These are phyloP conservation scores for Cladophialophora chaetospira DNA, from an alignment of 2,329 filamentous ascomycete genomes.

Conservation along the genomic window DNA sequence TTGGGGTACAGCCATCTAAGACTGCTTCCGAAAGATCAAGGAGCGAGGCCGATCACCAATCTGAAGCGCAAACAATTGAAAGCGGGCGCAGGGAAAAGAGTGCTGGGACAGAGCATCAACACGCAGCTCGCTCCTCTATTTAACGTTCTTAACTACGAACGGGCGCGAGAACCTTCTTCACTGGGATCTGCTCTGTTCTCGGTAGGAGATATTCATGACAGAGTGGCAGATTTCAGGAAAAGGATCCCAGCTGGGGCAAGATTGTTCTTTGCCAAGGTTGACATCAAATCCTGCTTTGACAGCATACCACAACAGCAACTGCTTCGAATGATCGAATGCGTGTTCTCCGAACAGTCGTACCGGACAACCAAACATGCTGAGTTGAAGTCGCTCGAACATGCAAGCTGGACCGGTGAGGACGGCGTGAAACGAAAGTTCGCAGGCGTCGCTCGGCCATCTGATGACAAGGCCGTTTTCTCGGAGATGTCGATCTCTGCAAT, in stretches of 20 bases:
- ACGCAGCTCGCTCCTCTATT: conserved; percentile 71
- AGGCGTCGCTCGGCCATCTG: conserved; percentile 28
- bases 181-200: conserved; percentile 83
- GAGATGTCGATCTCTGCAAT: conserved; percentile 27
- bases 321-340: conserved; percentile 62
- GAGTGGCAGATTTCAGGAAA: conserved; percentile 69
- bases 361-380: conserved; percentile 73
- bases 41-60: conserved; percentile 85
- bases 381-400: conserved; percentile 22
- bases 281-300: conserved; percentile 91
- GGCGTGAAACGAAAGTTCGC: conserved; percentile 27
- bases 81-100: conserved; percentile 54
- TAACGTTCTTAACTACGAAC: conserved; percentile 76
- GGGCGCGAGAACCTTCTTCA: conserved; percentile 56
- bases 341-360: conserved; percentile 65
- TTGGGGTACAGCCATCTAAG: conserved; percentile 79
- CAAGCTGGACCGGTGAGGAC: not conserved
- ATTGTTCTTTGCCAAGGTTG: conserved; percentile 88
- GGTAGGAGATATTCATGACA: conserved; percentile 74
- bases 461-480: conserved; percentile 16
- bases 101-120: conserved; percentile 69
- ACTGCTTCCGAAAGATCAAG: conserved; percentile 75
- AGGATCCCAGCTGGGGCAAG: conserved; percentile 44
- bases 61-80: conserved; percentile 66
- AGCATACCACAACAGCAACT: conserved; percentile 84